Evolutionary conservation across 306 rosid species (phyloP).

Genomic region (Senna siamea): DNA sequence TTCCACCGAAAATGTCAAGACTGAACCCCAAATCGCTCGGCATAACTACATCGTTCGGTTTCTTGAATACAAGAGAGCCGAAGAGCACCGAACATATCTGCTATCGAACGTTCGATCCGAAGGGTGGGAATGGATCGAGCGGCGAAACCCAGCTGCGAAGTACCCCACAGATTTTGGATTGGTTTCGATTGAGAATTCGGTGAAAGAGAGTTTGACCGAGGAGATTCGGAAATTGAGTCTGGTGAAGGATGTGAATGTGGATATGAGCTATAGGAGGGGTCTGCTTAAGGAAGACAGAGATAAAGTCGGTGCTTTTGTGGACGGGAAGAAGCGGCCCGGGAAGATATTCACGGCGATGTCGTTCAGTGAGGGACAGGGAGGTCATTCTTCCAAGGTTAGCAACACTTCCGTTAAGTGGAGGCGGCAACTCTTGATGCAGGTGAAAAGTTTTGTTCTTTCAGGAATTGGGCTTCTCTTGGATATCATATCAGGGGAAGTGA

Average conservation of each 20-base stretch:
- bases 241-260: conserved; percentile 84
- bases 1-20: conserved; percentile 27
- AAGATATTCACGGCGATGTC: conserved; percentile 90
- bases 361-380: conserved; percentile 61
- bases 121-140: conserved; percentile 89
- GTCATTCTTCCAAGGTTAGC: conserved; percentile 24
- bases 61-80: conserved; percentile 57
- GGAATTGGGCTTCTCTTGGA: conserved; percentile 6
- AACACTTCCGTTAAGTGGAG: conserved; percentile 58
- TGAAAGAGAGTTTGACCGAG: conserved; percentile 40
- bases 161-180: conserved; percentile 89
- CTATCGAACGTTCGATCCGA: conserved; percentile 50
- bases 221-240: conserved; percentile 58
- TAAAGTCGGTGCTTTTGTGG: conserved; percentile 62
- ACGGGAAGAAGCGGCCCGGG: conserved; percentile 88
- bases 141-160: conserved; percentile 74
- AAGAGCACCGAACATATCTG: conserved; percentile 65
- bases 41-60: conserved; percentile 80
- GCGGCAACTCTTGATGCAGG: conserved; percentile 76
- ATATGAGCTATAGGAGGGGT: conserved; percentile 66
- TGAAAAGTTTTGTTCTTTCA: conserved; percentile 27
- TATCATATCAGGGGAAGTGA: too few species aligned
- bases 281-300: conserved; percentile 47
- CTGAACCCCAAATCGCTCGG: conserved; percentile 35
- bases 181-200: conserved; percentile 66